Conservation (phyloP, 2,329 filamentous ascomycete species). For the Mycogone perniciosa region DNA sequence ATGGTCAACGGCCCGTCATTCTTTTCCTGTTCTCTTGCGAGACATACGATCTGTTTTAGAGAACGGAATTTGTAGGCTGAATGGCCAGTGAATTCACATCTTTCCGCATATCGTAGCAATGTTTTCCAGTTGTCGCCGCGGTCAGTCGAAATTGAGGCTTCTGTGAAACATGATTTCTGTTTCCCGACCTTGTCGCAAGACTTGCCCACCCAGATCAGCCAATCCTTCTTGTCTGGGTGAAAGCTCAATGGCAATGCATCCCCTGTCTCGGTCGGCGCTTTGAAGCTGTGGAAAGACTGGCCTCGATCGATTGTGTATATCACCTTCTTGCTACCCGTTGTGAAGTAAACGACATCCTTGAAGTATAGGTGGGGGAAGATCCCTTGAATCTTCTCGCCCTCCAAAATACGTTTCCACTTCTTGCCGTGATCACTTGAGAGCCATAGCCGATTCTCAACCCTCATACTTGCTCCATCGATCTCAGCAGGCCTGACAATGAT, state of each 20-base stretch:
- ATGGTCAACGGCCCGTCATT: conserved; percentile 60
- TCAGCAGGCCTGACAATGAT: conserved; percentile 49
- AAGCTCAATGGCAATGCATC: conserved; percentile 57
- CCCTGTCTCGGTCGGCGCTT: conserved; percentile 52
- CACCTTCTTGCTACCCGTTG: conserved; percentile 60
- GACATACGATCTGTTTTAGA: conserved; percentile 53
- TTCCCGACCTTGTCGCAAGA: conserved; percentile 54
- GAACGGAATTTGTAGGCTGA: conserved; percentile 48
- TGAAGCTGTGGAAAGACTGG: conserved; percentile 64
- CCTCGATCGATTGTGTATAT: conserved; percentile 80
- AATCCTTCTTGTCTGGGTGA: conserved; percentile 79
- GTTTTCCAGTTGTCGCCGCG: conserved; percentile 75
- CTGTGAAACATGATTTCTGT: conserved; percentile 57
- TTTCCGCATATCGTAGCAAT: conserved; percentile 65
- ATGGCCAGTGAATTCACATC: conserved; percentile 80
- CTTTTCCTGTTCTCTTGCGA: conserved; percentile 49
- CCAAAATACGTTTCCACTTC: conserved; percentile 65
- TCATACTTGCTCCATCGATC: conserved; percentile 24
- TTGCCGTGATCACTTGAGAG: conserved; percentile 85
- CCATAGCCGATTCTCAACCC: conserved; percentile 53
- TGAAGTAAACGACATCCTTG: conserved; percentile 80
- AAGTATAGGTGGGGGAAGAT: conserved; percentile 76
- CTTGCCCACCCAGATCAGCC: conserved; percentile 84
- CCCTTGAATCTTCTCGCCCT: conserved; percentile 59
- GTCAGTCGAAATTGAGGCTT: conserved; percentile 72